These are phyloP conservation scores for Isatis tinctoria DNA, from an alignment of 345 rosid genomes.

Conservation along the genomic window DNA sequence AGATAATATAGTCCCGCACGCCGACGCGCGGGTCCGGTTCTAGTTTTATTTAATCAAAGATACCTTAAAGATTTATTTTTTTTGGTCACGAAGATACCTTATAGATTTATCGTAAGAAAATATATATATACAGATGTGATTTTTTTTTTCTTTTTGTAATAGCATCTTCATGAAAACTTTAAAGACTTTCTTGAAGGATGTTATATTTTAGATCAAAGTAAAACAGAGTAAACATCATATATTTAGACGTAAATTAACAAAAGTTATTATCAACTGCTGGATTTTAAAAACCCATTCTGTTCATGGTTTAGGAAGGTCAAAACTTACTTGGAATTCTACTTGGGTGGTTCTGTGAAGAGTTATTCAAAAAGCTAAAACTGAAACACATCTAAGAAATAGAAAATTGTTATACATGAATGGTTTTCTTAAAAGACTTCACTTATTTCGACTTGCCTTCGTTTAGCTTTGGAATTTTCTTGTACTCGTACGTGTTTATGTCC, in stretches of 20 bases:
- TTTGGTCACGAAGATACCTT: too few relatives aligned
- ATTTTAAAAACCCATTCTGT: background rate
- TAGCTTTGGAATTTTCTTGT: constrained; percentile 78
- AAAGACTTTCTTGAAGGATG: too few relatives aligned
- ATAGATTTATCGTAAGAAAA: too few relatives aligned
- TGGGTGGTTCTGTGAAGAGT: background rate
- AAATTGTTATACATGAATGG: background rate
- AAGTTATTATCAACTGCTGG: background rate
- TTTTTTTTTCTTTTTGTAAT: too few relatives aligned
- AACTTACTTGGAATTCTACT: background rate
- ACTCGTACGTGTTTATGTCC: constrained; percentile 71
- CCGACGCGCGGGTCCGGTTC: too few relatives aligned
- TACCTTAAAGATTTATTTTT: too few relatives aligned
- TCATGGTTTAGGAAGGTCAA: background rate
- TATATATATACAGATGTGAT: too few relatives aligned
- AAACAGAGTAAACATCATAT: too few relatives aligned
- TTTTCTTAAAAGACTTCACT: background rate
- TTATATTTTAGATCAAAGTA: too few relatives aligned
- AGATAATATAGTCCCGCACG: too few relatives aligned
- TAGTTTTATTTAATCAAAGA: too few relatives aligned
- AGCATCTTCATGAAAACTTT: too few relatives aligned
- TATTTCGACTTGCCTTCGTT: constrained; percentile 50
- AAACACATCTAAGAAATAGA: background rate
- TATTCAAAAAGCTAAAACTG: background rate
- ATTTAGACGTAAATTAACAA: background rate